Base-by-base conservation (phyloP, 768 basidiomycete species). In the Tricholoma saponaceum region DNA sequence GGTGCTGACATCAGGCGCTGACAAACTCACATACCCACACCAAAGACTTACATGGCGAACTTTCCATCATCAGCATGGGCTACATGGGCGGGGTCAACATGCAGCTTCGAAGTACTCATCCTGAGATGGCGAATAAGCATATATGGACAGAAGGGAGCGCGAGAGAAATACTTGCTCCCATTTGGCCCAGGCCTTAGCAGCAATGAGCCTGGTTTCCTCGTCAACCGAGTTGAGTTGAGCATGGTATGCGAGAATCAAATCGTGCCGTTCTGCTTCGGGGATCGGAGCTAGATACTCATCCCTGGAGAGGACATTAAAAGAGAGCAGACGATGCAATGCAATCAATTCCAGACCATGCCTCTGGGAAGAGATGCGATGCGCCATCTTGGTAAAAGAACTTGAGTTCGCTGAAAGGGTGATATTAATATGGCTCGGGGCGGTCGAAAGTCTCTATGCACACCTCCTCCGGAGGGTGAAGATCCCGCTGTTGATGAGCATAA, bases 331-430 rank as follows among this genome's bases (percentile, higher is more conserved):
- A 26, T 47, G 18, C 8, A n/a, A n/a, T 4, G n/a, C 47, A 30
- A 7, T 5, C 10, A 50, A 1, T 28, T 37, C 58, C 73, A 25
- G 63, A 91, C 92, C 92, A 96, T 62, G 92, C 91, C 72, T 93
- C 90, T 0, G 92, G 91, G 78, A 93, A 94, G 28, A 92, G 70
- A 67, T 89, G 85, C 4, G 86, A 87, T 10, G 90, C 74, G 13
- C 92, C 92, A 2, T 90, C 83, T 75, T 95, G 93, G 71, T 95
- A 97, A 77, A 97, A 96, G 77, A 95, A 98, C 18, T 82, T 80
- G 39, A 97, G 81, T 72, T 98, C 95, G 63, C 86, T 79, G 28
- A 4, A 20, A 13, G 4, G n/a, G 22, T 37, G 22, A 25, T 51
- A 22, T 28, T 22, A 47, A 9, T 22, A 54, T n/a, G 32, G 22